Evolutionary conservation across 768 basidiomycete species (phyloP).

Genomic region (Tricholoma flavovirens): DNA sequence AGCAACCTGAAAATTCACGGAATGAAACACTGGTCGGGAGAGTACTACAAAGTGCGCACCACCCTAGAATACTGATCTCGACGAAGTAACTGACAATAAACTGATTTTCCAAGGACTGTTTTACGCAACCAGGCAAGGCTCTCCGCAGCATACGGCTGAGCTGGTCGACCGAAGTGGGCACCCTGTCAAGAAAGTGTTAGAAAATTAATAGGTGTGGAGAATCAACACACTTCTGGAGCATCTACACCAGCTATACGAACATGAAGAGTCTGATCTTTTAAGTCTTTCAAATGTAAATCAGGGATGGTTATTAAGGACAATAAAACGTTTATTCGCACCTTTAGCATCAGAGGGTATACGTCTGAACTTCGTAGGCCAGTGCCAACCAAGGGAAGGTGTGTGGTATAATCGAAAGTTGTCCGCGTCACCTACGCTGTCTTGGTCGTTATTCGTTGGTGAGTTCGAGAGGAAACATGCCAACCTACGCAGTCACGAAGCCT

Average conservation of each 20-base stretch:
- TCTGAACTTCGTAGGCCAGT: slow-evolving; percentile 68
- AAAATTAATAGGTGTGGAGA: neutral
- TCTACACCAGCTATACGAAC: slow-evolving; percentile 89
- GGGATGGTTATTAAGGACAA: neutral
- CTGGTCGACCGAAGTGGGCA: slow-evolving; percentile 79
- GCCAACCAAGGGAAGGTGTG: slow-evolving; percentile 71
- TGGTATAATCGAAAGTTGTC: slow-evolving; percentile 91
- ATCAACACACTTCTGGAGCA: slow-evolving; percentile 72
- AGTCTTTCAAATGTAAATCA: slow-evolving; percentile 36
- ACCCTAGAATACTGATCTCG: slow-evolving; percentile 83
- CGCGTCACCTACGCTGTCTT: slow-evolving; percentile 68
- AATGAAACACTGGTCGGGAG: neutral
- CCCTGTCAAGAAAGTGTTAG: slow-evolving; percentile 34
- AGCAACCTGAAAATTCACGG: slow-evolving; percentile 48
- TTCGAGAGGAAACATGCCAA: neutral
- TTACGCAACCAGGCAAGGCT: slow-evolving; percentile 66
- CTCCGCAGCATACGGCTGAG: slow-evolving; percentile 72
- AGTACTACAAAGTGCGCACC: slow-evolving; percentile 38
- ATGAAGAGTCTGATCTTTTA: slow-evolving; percentile 78
- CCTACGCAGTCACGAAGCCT: slow-evolving; percentile 77
- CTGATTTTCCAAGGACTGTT: slow-evolving; percentile 46
- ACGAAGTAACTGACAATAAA: slow-evolving; percentile 68
- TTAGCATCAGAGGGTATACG: slow-evolving; percentile 51
- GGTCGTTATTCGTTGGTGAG: neutral
- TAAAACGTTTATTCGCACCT: slow-evolving; percentile 33